Conservation (phyloP, 176 grass and related monocot species). For the Calamus simplicifolius region DNA sequence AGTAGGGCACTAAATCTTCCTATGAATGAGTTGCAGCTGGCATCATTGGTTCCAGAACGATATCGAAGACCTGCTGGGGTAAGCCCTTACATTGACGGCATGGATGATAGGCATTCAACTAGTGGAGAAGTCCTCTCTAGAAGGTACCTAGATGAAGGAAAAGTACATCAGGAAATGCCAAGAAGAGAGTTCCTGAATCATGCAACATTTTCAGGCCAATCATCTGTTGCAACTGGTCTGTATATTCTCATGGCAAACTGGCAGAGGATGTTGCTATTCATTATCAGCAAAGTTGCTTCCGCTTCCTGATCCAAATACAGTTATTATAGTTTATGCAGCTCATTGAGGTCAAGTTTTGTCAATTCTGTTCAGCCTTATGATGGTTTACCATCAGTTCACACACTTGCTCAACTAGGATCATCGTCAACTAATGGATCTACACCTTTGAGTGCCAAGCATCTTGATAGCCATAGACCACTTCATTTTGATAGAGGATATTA, state of each 20-base stretch:
- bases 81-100: slow-evolving; percentile 8
- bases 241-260: slow-evolving; percentile 25
- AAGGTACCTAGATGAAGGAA: slow-evolving; percentile 27
- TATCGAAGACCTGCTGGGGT: slow-evolving; percentile 9
- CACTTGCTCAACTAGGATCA: slow-evolving; percentile 21
- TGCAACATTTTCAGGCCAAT: slow-evolving; percentile 20
- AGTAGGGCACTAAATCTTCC: slow-evolving; percentile 9
- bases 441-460: slow-evolving; percentile 16
- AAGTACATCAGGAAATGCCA: slow-evolving; percentile 11
- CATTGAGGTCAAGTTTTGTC: slow-evolving; percentile 13
- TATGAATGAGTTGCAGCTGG: slow-evolving; percentile 20
- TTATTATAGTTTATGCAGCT: slow-evolving; percentile 24
- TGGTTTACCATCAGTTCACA: too few relatives aligned
- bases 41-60: slow-evolving; percentile 24
- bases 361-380: too few relatives aligned
- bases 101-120: slow-evolving; percentile 17
- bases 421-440: slow-evolving; percentile 16
- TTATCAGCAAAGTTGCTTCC: slow-evolving; percentile 28
- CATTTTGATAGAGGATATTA: slow-evolving; percentile 14
- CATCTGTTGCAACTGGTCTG: slow-evolving; percentile 18
- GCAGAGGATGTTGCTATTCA: slow-evolving; percentile 13
- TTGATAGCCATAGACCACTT: slow-evolving; percentile 10
- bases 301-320: slow-evolving; percentile 7
- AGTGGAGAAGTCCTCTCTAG: slow-evolving; percentile 20
- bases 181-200: slow-evolving; percentile 16